Base-by-base conservation (phyloP, 768 basidiomycete genomes). In the Hygrophoropsis aurantiaca region DNA sequence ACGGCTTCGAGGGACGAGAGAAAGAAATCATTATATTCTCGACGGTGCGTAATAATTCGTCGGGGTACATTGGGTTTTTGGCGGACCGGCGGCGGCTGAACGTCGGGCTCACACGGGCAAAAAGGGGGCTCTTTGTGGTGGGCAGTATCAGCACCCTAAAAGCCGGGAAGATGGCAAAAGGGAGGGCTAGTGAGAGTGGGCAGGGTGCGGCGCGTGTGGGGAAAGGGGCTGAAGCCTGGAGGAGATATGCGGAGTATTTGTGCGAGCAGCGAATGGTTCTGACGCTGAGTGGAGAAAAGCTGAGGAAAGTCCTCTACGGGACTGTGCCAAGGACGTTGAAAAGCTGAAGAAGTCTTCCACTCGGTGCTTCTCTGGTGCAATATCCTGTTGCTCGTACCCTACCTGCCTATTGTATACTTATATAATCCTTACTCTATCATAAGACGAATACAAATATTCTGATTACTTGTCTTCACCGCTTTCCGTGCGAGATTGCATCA, bases 1-100 rank as follows among this genome's bases (percentile, higher is more conserved):
- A 97, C 57, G 93, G 93, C 16, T 97, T 94, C 63, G 91, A 97
- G 65, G 93, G 93, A 11, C 78, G 91, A 37, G 91, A 97, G 71
- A 95, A 95, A 69, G 87, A 91, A 24, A 82, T 95, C 34, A 89
- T 97, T 52, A 76, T 97, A 35, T 94, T 97, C 64, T 91, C 89
- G 34, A 94, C 92, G 3, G 92, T 94, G 40, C 77, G 94, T 43
- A 89, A 87, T 62, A 97, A 97, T 58, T 57, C 72, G 2, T 68
- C 66, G 1, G 90, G 91, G 9, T 73, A 81, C 47, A 90, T 97
- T 57, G 94, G 94, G 1, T 97, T 97, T 68, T 73, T 97, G 19
- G 90, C 86, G 18, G 93, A 97, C 68, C 74, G 84, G 57, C 73
- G 93, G 51, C 66, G 94, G 55, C 72, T 95, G 46, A 97, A 97